Conservation (phyloP, 257 asterid species). For the Capsicum rhomboideum region DNA sequence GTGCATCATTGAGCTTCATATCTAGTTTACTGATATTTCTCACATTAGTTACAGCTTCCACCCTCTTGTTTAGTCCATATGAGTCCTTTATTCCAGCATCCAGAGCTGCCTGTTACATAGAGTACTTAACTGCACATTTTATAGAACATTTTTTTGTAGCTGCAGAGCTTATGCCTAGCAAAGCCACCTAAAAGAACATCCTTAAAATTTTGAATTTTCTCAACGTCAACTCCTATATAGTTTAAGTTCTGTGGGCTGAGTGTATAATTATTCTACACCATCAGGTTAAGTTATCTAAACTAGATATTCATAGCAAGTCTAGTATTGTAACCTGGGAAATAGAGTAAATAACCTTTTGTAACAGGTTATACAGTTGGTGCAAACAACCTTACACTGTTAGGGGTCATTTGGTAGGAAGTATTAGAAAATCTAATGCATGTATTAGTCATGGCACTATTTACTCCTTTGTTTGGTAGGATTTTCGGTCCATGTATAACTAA, state of each 20-base stretch:
- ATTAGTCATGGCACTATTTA: too few relatives aligned
- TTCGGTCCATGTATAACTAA: too few relatives aligned
- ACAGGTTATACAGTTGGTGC: background rate
- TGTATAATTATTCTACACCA: background rate
- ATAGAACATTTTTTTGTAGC: background rate
- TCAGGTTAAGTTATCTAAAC: background rate
- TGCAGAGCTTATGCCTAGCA: too few relatives aligned
- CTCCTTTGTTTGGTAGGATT: too few relatives aligned
- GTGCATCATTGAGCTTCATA: conserved; percentile 87
- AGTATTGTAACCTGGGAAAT: background rate
- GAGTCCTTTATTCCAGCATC: conserved; percentile 41
- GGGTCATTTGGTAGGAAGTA: too few relatives aligned
- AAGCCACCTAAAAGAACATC: background rate
- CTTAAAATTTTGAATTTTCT: background rate
- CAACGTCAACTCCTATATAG: background rate
- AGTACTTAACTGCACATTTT: background rate
- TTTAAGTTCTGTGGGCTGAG: background rate
- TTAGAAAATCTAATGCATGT: too few relatives aligned
- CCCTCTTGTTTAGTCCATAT: conserved; percentile 68
- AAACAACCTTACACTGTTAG: background rate
- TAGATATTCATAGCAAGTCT: background rate
- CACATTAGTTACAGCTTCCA: conserved; percentile 61
- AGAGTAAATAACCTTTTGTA: background rate
- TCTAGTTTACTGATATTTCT: conserved; percentile 72
- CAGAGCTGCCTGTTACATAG: conserved; percentile 42